Evolutionary conservation across 345 rosid species (phyloP), one percentile per base, ranked within the genome.

Genomic region (Trapa bicornis): DNA sequence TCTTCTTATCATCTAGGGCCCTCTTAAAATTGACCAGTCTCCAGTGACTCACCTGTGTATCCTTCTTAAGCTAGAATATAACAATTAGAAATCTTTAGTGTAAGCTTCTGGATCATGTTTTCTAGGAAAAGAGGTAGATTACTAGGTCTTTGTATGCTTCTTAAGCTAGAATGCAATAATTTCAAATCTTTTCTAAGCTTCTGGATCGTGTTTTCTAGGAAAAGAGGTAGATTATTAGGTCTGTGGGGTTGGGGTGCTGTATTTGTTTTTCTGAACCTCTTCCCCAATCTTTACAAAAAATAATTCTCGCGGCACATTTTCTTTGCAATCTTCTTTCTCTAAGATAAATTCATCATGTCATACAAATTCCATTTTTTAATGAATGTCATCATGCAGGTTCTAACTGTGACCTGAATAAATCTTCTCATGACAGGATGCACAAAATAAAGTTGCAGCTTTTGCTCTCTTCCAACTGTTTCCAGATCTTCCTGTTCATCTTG

Each of bases 391-490:
- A 54, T n/a, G 32, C 47, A 5, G 66, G 47, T 37, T 64, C 66
- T 64, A 22, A 64, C 37, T 37, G 17, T 61, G 41, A 50, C 33
- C 22, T 54, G 32, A 54, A 4, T n/a, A 64, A 39, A 66, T 68
- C 72, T 64, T 71, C 63, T 70, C 50, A 67, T 73, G 69, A 66
- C 87, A 92, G 96, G 98, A 88, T 80, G 96, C 91, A 71, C 98
- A 92, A 77, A 92, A 89, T 64, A 83, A 78, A 78, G 85, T 83
- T 65, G 96, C 98, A 9, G 85, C 96, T 71, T 85, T 81, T 74
- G 87, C 98, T 70, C 89, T 92, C 66, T 78, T 80, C 75, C 82
- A 84, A 72, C 73, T 92, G 36, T 89, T 92, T 80, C 82, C 93
- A 14, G 90, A 88, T 77, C 76, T 83, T 69, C 96, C 98, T 16